Conservation (phyloP, 148 eudicot genomes). For the Heliamphora exappendiculata region DNA sequence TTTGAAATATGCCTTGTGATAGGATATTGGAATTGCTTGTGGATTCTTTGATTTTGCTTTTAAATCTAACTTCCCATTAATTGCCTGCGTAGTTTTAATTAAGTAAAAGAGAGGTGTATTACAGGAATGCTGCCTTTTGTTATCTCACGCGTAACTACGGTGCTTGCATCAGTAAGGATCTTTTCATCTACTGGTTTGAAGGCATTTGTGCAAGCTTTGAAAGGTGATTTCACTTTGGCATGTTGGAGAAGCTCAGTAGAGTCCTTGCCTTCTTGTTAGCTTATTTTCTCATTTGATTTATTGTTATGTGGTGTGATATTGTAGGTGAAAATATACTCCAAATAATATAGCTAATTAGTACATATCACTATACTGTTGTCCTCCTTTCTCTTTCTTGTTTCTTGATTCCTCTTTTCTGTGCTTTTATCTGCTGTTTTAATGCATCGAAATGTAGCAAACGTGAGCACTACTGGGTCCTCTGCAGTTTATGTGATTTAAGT, state of each 20-base stretch:
- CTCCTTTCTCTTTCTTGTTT: not conserved
- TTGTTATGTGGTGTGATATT: not conserved
- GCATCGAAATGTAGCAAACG: not conserved
- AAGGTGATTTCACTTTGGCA: conserved; percentile 39
- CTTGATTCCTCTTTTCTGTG: not conserved
- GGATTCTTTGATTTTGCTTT: not conserved
- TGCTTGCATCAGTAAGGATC: conserved; percentile 50
- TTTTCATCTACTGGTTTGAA: conserved; percentile 70
- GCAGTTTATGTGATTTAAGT: not conserved
- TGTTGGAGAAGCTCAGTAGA: not conserved
- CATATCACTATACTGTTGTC: not conserved
- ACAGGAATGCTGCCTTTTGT: conserved; percentile 89
- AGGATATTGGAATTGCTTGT: not conserved
- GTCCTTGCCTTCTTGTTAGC: not conserved
- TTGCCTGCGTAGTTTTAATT: conserved; percentile 7
- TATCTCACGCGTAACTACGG: conserved; percentile 43
- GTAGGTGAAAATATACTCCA: not conserved
- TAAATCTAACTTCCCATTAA: not conserved
- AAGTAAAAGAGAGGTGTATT: conserved; percentile 8
- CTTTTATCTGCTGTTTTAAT: not conserved
- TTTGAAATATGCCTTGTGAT: not conserved
- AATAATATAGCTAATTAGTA: not conserved
- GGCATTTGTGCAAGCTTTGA: conserved; percentile 70
- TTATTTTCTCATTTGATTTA: not conserved
- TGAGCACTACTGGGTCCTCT: not conserved